These are phyloP conservation scores for Bertia moriformis DNA, from an alignment of 2,329 filamentous ascomycete genomes.

Conservation along the genomic window DNA sequence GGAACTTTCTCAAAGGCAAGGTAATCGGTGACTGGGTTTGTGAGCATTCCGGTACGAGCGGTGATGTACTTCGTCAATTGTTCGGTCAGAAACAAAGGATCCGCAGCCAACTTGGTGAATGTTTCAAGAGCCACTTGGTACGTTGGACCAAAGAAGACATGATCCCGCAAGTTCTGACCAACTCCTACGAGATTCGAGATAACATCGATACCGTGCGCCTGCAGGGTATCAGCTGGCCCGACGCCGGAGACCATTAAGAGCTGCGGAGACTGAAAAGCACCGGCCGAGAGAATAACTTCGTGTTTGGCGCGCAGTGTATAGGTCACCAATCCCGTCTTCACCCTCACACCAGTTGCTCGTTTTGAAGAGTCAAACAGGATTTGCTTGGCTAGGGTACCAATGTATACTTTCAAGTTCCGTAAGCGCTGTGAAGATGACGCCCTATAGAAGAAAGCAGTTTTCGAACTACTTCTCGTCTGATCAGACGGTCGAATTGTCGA, in stretches of 20 bases:
- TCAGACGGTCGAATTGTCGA: background rate
- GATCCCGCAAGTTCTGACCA: slow-evolving; percentile 29
- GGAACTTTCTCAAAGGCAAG: slow-evolving; percentile 1
- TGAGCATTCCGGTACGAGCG: background rate
- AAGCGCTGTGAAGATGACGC: background rate
- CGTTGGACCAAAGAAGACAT: slow-evolving; percentile 8
- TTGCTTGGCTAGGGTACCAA: background rate
- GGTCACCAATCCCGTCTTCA: background rate
- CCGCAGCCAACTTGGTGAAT: background rate
- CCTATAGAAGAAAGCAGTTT: background rate
- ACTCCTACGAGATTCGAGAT: slow-evolving; percentile 30
- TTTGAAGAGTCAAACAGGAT: background rate
- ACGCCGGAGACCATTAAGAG: slow-evolving; percentile 34
- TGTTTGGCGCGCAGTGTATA: background rate
- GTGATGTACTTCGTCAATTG: background rate
- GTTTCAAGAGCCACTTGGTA: background rate
- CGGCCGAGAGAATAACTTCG: slow-evolving; percentile 26
- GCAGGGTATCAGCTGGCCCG: slow-evolving; percentile 20
- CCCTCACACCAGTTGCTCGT: background rate
- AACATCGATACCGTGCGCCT: slow-evolving; percentile 19
- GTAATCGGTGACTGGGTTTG: background rate
- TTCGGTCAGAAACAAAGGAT: background rate
- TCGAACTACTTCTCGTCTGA: background rate
- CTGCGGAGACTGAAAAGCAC: slow-evolving; percentile 23
- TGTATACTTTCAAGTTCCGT: background rate